A percentile compares a stretch with the other conserved stretches of the same genome.
These are phyloP conservation scores for Clavispora asparagi DNA, from an alignment of 805 yeast species.

Conservation along the genomic window DNA sequence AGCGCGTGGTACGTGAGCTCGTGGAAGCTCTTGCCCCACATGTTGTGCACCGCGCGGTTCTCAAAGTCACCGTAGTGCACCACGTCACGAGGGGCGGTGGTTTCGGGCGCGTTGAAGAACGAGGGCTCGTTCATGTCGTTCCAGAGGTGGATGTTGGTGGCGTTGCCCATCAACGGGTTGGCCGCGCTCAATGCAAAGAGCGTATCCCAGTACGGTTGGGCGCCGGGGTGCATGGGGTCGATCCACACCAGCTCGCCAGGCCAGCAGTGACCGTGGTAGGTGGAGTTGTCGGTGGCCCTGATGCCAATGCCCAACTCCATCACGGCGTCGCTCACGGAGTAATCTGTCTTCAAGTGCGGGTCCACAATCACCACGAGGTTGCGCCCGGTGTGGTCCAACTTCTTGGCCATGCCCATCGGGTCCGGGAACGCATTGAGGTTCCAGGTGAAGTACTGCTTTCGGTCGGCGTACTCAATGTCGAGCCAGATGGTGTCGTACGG, in stretches of 20 bases:
- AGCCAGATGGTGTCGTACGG: constrained; percentile 95
- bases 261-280: constrained; percentile 91
- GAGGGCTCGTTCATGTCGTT: constrained; percentile 99
- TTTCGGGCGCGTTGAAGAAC: constrained; percentile 91
- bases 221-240: constrained; percentile 68
- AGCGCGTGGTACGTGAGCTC: constrained; percentile 74
- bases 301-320: constrained; percentile 42
- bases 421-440: constrained; percentile 65
- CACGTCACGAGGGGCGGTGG: constrained; percentile 77
- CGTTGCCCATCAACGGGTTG: constrained; percentile 33
- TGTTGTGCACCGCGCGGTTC: constrained; percentile 86
- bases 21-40: constrained; percentile 76
- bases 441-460: constrained; percentile 92
- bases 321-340: constrained; percentile 56
- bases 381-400: constrained; percentile 67
- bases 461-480: constrained; percentile 87
- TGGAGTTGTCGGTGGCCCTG: constrained; percentile 39
- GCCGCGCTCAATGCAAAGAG: constrained; percentile 45
- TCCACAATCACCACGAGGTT: constrained; percentile 82
- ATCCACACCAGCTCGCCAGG: constrained; percentile 96
- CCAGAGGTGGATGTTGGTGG: constrained; percentile 80
- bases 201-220: constrained; percentile 56
- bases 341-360: constrained; percentile 79
- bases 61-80: constrained; percentile 80
- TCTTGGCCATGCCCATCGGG: constrained; percentile 62